phyloP scores from a whole-genome alignment of 768 basidiomycete genomes.

The Chalciporus chontae region DNA sequence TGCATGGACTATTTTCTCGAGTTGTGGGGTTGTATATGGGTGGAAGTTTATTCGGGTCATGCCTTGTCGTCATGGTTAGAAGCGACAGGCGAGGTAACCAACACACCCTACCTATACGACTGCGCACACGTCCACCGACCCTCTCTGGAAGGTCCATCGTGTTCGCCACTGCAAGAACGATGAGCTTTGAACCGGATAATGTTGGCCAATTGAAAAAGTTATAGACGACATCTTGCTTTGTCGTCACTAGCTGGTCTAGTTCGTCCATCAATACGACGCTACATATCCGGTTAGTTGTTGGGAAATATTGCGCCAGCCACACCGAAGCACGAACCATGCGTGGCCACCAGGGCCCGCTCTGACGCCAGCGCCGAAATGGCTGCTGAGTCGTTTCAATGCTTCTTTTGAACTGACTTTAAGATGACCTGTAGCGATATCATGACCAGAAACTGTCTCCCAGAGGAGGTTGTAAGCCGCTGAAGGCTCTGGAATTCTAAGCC shows the following conservation, averaged over 20 bases:
- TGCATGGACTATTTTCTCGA: conserved; percentile 84
- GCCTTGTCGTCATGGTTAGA: conserved; percentile 41
- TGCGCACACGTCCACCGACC: conserved; percentile 84
- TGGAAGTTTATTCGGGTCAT: conserved; percentile 92
- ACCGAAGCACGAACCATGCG: conserved; percentile 64
- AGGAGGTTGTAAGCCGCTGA: conserved; percentile 87
- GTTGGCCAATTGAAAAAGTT: conserved; percentile 99
- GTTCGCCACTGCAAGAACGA: conserved; percentile 96
- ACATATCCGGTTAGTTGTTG: conserved; percentile 2
- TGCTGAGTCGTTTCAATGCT: conserved; percentile 73
- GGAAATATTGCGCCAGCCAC: not conserved
- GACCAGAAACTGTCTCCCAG: conserved; percentile 90
- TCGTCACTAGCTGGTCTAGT: conserved; percentile 92
- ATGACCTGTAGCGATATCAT: conserved; percentile 59
- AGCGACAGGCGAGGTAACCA: not conserved
- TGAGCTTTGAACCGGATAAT: conserved; percentile 77
- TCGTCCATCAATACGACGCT: conserved; percentile 99
- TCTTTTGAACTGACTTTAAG: conserved; percentile 73
- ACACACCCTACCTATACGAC: conserved; percentile 68
- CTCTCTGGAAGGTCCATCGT: conserved; percentile 98
- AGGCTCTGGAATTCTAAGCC: conserved; percentile 89
- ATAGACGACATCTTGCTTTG: conserved; percentile 97
- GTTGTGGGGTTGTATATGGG: conserved; percentile 75
- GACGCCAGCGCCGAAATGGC: conserved; percentile 68
- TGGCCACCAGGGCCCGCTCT: conserved; percentile 74